Base-by-base conservation (phyloP, 768 basidiomycete species). In the Termitomyces sp. region DNA sequence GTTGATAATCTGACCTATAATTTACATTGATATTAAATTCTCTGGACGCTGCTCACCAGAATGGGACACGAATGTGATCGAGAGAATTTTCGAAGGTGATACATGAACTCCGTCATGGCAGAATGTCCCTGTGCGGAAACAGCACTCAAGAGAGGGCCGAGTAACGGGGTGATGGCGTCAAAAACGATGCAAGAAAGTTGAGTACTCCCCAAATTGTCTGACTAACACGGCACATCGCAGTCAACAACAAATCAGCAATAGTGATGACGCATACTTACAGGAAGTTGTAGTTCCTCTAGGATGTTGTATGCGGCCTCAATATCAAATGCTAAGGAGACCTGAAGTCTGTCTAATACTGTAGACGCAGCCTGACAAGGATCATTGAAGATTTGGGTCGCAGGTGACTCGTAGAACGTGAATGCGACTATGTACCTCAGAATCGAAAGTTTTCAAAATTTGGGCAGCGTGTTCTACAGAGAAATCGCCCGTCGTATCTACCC, bases 61-160 rank as follows among this genome's bases (percentile, higher is more conserved):
- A 88, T 69, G 0, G 81, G 71, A 41, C 82, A 61, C 3, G 68
- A 68, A 46, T 72, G 72, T 6, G 63, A 66, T 43, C 75, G 77
- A 6, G 85, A 75, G 31, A 84, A 66, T 1, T 64, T 60, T 45
- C 82, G 79, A 23, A 91, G 74, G 50, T 83, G 77, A 2, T 77
- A 79, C 84, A 91, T 89, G 53, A 91, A 81, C 2, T 78, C 76
- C 0, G 78, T 79, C 88, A 91, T 90, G 16, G 80, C 70, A 0
- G 88, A 84, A 64, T 92, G 89, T 5, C 90, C 89, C 70, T 89
- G 82, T 2, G 87, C 80, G 4, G 89, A 85, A 3, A 82, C 73
- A 0, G 80, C 81, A 60, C 80, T 88, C 20, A 91, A 73, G 41
- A 79, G 70, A 1, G 87, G 84, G 9, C 80, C 78, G 12, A 91